These are phyloP conservation scores for Liriodendron chinense DNA, from an alignment of 164 flowering plant genomes.

Conservation along the genomic window DNA sequence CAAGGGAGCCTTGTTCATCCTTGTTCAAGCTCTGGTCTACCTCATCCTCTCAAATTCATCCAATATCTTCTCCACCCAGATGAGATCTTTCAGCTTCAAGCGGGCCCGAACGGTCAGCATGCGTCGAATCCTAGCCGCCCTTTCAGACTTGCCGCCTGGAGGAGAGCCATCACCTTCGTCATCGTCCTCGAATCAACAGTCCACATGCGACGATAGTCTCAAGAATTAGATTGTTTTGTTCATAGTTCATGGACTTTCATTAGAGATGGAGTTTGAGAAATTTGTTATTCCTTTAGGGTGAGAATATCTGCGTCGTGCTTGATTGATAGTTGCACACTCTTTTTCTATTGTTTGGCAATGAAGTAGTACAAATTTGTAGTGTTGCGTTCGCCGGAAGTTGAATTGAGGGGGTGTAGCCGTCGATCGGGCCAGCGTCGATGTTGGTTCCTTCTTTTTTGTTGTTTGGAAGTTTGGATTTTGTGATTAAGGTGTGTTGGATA, in stretches of 20 bases:
- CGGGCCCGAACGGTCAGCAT: conserved; percentile 15
- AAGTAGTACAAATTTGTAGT: no score
- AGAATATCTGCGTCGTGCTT: not conserved
- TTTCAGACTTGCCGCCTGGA: conserved; percentile 22
- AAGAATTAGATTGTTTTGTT: not conserved
- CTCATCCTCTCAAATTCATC: conserved; percentile 64
- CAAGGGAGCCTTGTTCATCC: conserved; percentile 42
- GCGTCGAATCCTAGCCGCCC: conserved; percentile 16
- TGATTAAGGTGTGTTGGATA: no score
- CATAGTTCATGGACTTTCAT: not conserved
- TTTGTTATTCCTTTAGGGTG: not conserved
- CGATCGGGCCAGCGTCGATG: no score
- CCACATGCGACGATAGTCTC: not conserved
- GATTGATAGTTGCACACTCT: no score
- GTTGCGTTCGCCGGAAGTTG: no score
- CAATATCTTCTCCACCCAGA: conserved; percentile 17
- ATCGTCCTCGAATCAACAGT: not conserved
- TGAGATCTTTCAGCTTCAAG: conserved; percentile 20
- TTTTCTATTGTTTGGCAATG: no score
- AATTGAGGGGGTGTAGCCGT: no score
- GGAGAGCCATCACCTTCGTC: conserved; percentile 13
- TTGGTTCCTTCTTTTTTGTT: no score
- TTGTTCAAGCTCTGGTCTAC: conserved; percentile 66
- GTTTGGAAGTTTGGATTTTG: no score
- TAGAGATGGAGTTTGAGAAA: not conserved